Evolutionary conservation across 768 basidiomycete species (phyloP).

Genomic region (Agaricus bisporus): DNA sequence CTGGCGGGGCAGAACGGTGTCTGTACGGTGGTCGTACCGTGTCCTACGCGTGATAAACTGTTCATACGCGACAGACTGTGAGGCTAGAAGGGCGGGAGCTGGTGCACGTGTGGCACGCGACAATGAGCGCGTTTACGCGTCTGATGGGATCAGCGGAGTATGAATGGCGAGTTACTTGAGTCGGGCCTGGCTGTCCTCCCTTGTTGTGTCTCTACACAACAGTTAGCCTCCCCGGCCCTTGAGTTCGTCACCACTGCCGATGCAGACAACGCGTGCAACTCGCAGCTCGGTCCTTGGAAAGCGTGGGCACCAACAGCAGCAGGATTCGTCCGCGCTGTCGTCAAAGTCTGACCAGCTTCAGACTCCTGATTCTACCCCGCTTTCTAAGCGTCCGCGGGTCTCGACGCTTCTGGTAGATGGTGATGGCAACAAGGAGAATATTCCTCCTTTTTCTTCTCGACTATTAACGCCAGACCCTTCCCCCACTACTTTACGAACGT

Average conservation of each 20-base stretch:
- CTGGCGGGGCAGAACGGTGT: too few species aligned
- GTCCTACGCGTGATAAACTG: too few species aligned
- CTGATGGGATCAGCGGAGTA: conserved; percentile 10
- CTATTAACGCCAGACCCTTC: conserved; percentile 26
- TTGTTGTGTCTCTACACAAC: conserved; percentile 3
- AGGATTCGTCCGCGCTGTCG: conserved; percentile 21
- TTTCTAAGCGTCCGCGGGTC: conserved; percentile 57
- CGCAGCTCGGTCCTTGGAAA: conserved; percentile 50
- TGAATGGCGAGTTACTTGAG: conserved; percentile 8
- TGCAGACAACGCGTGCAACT: conserved; percentile 36
- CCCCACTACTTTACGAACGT: conserved; percentile 30
- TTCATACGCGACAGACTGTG: too few species aligned
- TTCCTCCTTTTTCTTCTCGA: conserved; percentile 52
- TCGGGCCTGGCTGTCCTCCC: conserved; percentile 9
- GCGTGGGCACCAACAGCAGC: conserved; percentile 34
- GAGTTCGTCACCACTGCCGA: conserved; percentile 16
- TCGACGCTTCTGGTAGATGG: conserved; percentile 39
- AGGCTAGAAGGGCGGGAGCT: too few species aligned
- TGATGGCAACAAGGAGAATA: conserved; percentile 71
- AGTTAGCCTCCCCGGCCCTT: conserved; percentile 3
- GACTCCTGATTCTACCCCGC: conserved; percentile 61
- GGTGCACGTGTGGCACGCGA: conserved; percentile 8
- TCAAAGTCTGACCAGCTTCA: conserved; percentile 35
- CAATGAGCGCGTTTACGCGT: conserved; percentile 9
- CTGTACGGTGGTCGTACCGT: too few species aligned